Evolutionary conservation across 371 early-diverging fungal genomes (phyloP).

Genomic region (Choanephora cucurbitarum): DNA sequence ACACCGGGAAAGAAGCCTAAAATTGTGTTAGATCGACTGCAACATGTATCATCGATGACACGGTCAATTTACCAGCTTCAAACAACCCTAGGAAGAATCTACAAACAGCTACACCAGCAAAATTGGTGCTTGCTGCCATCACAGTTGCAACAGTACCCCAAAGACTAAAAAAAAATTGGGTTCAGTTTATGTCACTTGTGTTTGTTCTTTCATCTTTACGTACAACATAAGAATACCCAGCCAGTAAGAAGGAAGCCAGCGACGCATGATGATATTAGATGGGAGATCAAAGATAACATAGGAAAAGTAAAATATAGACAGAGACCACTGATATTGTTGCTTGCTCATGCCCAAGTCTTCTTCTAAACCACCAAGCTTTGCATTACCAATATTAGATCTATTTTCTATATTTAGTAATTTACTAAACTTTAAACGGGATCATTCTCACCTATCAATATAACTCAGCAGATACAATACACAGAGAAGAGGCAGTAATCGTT

Average conservation of each 20-base stretch:
- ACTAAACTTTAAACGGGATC: background rate
- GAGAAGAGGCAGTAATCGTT: conserved; percentile 30
- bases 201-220: background rate
- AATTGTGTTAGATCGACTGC: background rate
- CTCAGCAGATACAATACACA: conserved; percentile 40
- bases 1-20: conserved; percentile 30
- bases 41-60: background rate
- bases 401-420: background rate
- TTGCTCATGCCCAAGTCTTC: conserved; percentile 27
- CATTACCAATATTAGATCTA: conserved; percentile 51
- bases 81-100: conserved; percentile 29
- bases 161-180: conserved; percentile 1
- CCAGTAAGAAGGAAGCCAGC: conserved; percentile 30
- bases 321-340: conserved; percentile 26
- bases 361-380: conserved; percentile 41
- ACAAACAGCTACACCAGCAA: conserved; percentile 24
- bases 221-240: conserved; percentile 25
- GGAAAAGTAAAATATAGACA: conserved; percentile 31
- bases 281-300: conserved; percentile 35
- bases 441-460: conserved; percentile 40
- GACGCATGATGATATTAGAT: conserved; percentile 33
- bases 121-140: conserved; percentile 29
- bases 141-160: conserved; percentile 32
- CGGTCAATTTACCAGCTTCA: conserved; percentile 20
- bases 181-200: no score